These are phyloP conservation scores for Heliosperma pusillum DNA, from an alignment of 148 eudicot genomes.

Conservation along the genomic window DNA sequence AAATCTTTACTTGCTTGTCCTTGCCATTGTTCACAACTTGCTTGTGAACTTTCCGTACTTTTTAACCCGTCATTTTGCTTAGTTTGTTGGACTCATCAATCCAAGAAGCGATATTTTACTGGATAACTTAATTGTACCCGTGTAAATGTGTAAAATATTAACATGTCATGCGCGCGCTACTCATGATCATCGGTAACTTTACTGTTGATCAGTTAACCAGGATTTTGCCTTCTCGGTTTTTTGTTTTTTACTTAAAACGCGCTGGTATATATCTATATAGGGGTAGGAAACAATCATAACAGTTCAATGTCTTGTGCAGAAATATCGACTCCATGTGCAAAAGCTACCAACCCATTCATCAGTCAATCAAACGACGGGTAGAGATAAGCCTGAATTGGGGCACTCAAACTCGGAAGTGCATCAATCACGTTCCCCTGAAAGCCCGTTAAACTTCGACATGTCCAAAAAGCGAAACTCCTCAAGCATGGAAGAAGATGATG, in stretches of 20 bases:
- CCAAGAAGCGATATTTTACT: too few relatives aligned
- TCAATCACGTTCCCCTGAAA: conserved; percentile 40
- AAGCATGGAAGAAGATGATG: conserved; percentile 39
- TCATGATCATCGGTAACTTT: too few relatives aligned
- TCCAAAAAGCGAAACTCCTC: conserved; percentile 31
- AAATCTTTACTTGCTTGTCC: background rate
- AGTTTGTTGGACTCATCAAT: background rate
- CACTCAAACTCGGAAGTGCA: conserved; percentile 14
- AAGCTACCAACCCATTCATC: conserved; percentile 29
- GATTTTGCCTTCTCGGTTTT: background rate
- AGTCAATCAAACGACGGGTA: background rate
- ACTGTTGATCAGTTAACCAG: background rate
- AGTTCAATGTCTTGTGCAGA: conserved; percentile 31
- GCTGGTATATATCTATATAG: background rate
- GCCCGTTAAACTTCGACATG: conserved; percentile 28
- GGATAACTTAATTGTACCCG: background rate
- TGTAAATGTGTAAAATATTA: too few relatives aligned
- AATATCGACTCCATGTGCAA: conserved; percentile 51
- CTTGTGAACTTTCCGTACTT: background rate
- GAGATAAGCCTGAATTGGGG: conserved; percentile 21
- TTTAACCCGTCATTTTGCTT: background rate
- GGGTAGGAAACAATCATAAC: too few relatives aligned
- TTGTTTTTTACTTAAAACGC: background rate
- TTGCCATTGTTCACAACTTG: background rate
- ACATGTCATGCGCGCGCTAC: too few relatives aligned